phyloP scores from a whole-genome alignment of 2,329 filamentous ascomycete species.

The Colletotrichum sp. region DNA sequence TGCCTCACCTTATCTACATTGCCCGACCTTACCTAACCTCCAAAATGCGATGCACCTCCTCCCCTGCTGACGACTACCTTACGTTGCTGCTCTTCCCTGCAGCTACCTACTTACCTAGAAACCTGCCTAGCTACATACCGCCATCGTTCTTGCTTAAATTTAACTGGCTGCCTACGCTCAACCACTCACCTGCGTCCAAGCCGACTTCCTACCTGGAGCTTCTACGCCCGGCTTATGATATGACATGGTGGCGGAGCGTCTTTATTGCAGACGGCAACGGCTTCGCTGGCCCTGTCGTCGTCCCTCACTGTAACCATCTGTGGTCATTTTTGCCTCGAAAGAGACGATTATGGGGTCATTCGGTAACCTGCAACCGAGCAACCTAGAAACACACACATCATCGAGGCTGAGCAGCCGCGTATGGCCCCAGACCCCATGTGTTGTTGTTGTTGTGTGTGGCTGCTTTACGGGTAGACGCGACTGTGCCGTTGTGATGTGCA shows the following conservation, averaged over 20 bases:
- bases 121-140: background rate
- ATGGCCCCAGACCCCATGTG: background rate
- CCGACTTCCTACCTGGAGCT: background rate
- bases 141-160: background rate
- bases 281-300: background rate
- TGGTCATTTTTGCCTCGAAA: background rate
- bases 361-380: background rate
- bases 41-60: background rate
- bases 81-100: background rate
- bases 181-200: background rate
- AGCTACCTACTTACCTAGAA: background rate
- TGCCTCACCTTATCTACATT: background rate
- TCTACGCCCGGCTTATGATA: conserved; percentile 13
- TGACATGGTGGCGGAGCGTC: conserved; percentile 12
- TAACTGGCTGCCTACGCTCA: background rate
- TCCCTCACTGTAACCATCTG: background rate
- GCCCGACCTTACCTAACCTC: background rate
- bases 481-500: background rate
- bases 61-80: background rate
- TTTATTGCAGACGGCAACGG: conserved; percentile 4
- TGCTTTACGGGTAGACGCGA: background rate
- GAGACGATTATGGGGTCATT: background rate
- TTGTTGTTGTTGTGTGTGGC: background rate
- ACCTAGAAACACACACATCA: background rate
- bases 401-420: background rate